phyloP scores from a whole-genome alignment of 306 rosid species.

The Trifolium dubium region DNA sequence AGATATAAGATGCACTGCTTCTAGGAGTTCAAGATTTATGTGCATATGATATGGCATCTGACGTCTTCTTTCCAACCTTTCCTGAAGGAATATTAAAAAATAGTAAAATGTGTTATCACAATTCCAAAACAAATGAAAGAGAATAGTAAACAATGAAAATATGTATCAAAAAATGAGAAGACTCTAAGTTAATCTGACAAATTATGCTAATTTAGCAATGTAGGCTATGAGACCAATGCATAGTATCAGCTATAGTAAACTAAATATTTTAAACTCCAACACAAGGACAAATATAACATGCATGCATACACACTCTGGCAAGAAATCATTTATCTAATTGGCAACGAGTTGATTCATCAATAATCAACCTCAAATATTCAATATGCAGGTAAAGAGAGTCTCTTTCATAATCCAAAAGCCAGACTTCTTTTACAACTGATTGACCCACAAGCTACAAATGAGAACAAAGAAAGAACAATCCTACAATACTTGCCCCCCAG shows the following conservation, averaged over 20 bases:
- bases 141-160: not conserved
- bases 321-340: not conserved
- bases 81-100: slow-evolving; percentile 54
- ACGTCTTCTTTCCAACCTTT: slow-evolving; percentile 93
- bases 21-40: slow-evolving; percentile 93
- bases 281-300: not conserved
- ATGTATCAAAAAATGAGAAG: not conserved
- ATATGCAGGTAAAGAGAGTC: not conserved
- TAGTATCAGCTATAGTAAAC: not conserved
- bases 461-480: not conserved
- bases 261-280: not conserved
- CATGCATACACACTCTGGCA: not conserved
- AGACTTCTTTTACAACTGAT: not conserved
- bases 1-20: slow-evolving; percentile 85
- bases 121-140: not conserved
- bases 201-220: slow-evolving; percentile 1
- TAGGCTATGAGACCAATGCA: not conserved
- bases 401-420: not conserved
- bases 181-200: not conserved
- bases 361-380: not conserved
- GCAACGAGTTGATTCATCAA: not conserved
- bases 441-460: not conserved
- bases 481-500: not conserved
- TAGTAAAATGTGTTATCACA: not conserved
- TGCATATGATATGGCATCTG: slow-evolving; percentile 99